Conservation (phyloP, 371 early-diverging fungal species). For the Mortierella sp. region DNA sequence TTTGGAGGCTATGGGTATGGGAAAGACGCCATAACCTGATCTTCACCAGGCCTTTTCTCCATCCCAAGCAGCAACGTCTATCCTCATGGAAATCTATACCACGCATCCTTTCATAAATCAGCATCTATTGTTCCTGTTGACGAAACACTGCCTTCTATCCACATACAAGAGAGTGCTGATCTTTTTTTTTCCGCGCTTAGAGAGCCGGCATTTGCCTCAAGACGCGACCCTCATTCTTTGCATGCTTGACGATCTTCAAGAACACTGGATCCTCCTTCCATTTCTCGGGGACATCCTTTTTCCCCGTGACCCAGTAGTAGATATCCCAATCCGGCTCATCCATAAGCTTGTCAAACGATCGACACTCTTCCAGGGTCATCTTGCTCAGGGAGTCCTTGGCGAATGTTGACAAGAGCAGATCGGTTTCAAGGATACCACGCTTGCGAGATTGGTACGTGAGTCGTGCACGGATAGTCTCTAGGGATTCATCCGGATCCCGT, state of each 20-base stretch:
- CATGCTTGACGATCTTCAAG: constrained; percentile 69
- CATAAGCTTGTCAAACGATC: constrained; percentile 84
- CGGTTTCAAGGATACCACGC: constrained; percentile 95
- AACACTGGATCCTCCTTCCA: constrained; percentile 67
- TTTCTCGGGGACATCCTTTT: constrained; percentile 71
- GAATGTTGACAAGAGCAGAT: constrained; percentile 91
- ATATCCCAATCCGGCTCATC: constrained; percentile 97
- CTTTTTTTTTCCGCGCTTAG: too few species aligned
- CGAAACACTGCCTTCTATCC: too few species aligned
- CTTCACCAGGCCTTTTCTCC: too few species aligned
- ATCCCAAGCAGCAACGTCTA: too few species aligned
- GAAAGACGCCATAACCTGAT: constrained; percentile 2
- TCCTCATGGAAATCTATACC: too few species aligned
- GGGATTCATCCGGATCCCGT: constrained; percentile 68
- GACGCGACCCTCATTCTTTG: constrained; percentile 73
- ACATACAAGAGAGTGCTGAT: too few species aligned
- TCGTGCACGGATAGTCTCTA: constrained; percentile 79
- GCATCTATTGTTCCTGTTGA: too few species aligned
- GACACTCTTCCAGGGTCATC: constrained; percentile 69
- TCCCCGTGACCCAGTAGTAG: constrained; percentile 89
- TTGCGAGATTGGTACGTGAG: constrained; percentile 92
- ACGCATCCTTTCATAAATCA: too few species aligned
- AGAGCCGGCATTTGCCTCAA: constrained; percentile 83
- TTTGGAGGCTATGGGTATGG: constrained; percentile 49
- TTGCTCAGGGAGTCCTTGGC: constrained; percentile 69